These are phyloP conservation scores for Aspergillus cristatus DNA, from an alignment of 495 filamentous ascomycete species.

Conservation along the genomic window DNA sequence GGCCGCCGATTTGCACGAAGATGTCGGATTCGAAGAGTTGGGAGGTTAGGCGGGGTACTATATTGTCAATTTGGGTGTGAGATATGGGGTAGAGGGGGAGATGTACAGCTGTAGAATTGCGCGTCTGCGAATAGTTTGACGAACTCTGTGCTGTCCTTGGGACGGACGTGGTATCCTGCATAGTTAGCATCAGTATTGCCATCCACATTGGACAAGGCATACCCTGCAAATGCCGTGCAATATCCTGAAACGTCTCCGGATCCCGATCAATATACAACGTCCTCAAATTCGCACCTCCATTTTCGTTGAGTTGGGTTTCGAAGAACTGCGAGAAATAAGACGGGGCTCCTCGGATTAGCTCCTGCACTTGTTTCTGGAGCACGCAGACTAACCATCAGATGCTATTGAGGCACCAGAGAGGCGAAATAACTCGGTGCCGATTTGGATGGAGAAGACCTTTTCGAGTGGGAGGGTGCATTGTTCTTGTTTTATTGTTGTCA, in stretches of 20 bases:
- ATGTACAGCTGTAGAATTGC: slow-evolving; percentile 82
- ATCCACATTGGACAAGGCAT: background rate
- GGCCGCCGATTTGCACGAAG: slow-evolving; percentile 79
- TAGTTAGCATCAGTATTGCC: background rate
- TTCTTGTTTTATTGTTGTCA: background rate
- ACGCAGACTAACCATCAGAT: slow-evolving; percentile 71
- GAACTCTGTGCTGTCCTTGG: slow-evolving; percentile 75
- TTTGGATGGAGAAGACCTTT: slow-evolving; percentile 88
- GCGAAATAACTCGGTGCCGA: slow-evolving; percentile 83
- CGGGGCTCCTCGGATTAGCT: slow-evolving; percentile 66
- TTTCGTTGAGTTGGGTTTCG: slow-evolving; percentile 64
- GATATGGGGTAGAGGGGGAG: background rate
- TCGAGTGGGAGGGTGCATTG: slow-evolving; percentile 39
- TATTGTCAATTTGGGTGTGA: background rate
- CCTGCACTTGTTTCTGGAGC: background rate
- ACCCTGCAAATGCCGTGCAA: slow-evolving; percentile 85
- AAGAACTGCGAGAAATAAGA: slow-evolving; percentile 98
- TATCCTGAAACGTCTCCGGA: slow-evolving; percentile 80
- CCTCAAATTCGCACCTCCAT: slow-evolving; percentile 40
- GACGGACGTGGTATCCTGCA: slow-evolving; percentile 72
- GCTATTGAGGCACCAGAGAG: slow-evolving; percentile 91
- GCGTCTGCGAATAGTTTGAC: slow-evolving; percentile 91
- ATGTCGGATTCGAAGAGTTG: slow-evolving; percentile 93
- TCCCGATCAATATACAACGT: slow-evolving; percentile 96
- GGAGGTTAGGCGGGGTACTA: slow-evolving; percentile 80